A percentile compares a stretch with the other conserved stretches of the same genome.
These are phyloP conservation scores for Aristolochia contorta DNA, from an alignment of 164 flowering plant species.

Conservation along the genomic window DNA sequence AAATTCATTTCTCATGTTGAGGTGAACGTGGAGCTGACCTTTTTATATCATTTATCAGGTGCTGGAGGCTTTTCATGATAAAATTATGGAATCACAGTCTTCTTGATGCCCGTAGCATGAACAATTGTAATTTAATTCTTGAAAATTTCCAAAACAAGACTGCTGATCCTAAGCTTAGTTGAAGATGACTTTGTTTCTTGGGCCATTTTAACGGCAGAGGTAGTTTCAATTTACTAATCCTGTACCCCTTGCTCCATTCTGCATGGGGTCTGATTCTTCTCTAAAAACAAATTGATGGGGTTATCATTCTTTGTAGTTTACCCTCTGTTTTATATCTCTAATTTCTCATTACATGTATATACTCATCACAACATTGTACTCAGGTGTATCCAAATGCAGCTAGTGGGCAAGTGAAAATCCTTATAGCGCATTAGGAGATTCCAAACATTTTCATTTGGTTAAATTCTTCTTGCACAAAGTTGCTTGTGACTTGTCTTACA, in stretches of 20 bases:
- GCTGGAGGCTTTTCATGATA: slow-evolving; percentile 94
- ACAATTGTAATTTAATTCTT: slow-evolving; percentile 62
- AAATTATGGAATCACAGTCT: slow-evolving; percentile 96
- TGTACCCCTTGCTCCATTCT: slow-evolving; percentile 2
- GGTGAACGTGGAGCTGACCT: not conserved
- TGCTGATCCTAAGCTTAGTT: slow-evolving; percentile 20
- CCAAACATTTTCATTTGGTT: too few species aligned
- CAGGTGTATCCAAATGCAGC: too few species aligned
- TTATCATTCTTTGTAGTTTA: slow-evolving; percentile 6
- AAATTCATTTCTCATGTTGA: not conserved
- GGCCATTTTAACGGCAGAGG: not conserved
- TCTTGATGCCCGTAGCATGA: slow-evolving; percentile 76
- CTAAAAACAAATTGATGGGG: slow-evolving; percentile 1
- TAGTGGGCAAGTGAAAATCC: too few species aligned
- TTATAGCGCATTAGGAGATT: too few species aligned
- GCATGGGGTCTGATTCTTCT: not conserved
- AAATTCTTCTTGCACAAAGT: too few species aligned
- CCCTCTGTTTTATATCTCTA: not conserved
- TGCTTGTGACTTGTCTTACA: too few species aligned
- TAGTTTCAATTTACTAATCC: slow-evolving; percentile 2
- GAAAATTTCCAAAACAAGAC: slow-evolving; percentile 33
- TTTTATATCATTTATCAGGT: slow-evolving; percentile 37
- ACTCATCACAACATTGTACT: too few species aligned
- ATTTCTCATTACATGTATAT: not conserved
- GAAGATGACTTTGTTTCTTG: not conserved